Conservation (phyloP, 257 asterid species). For the Anisodus tanguticus region DNA sequence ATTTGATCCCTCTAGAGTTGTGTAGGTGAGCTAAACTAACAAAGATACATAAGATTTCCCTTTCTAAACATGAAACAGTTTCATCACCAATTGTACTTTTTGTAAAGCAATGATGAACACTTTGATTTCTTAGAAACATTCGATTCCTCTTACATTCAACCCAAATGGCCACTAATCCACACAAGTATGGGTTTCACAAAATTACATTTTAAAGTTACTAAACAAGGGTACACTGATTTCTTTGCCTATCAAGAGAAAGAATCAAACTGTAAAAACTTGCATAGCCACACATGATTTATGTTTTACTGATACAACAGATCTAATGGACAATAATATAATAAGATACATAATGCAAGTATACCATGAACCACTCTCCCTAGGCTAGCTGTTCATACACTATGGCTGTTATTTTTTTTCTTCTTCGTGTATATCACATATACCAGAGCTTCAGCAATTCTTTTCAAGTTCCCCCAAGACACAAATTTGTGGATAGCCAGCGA, state of each 20-base stretch:
- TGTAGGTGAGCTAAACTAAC: background rate
- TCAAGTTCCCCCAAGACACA: conserved; percentile 63
- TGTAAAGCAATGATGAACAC: background rate
- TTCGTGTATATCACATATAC: background rate
- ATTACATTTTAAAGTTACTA: background rate
- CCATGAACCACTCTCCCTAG: conserved; percentile 25
- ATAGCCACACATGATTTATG: background rate
- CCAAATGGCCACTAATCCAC: background rate
- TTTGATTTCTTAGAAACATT: background rate
- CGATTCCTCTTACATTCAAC: background rate
- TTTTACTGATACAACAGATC: background rate
- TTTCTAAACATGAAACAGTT: background rate
- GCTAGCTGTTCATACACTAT: conserved; percentile 28
- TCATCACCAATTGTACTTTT: background rate
- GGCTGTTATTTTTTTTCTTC: background rate
- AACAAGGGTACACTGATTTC: conserved; percentile 13
- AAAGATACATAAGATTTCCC: background rate
- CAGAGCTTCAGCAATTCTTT: background rate
- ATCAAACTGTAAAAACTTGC: background rate
- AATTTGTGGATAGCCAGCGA: conserved; percentile 54
- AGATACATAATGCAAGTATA: conserved; percentile 9
- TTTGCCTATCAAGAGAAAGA: background rate
- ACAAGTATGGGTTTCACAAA: background rate
- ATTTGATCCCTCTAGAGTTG: background rate
- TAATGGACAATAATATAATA: background rate